Conservation (phyloP, 202 grass and related monocot species). For the Carex arenaria region DNA sequence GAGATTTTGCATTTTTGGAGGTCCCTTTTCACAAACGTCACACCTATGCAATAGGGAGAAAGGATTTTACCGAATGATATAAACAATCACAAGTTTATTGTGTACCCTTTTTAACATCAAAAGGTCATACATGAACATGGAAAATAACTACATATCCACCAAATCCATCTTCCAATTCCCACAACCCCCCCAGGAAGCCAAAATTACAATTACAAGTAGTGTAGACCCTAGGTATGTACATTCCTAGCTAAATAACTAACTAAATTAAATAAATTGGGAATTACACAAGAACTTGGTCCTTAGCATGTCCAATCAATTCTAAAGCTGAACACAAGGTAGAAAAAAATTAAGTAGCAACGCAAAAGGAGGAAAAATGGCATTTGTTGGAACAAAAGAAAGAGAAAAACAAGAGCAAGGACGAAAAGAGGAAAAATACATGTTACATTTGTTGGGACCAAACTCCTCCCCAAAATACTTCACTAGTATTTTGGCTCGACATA, state of each 20-base stretch:
- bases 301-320: background rate
- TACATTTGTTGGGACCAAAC: constrained; percentile 49
- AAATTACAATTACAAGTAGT: background rate
- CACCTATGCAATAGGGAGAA: constrained; percentile 48
- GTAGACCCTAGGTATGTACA: background rate
- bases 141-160: background rate
- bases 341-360: background rate
- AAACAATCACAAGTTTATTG: background rate
- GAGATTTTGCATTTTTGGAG: constrained; percentile 75
- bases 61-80: background rate
- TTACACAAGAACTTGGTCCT: background rate
- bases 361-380: constrained; percentile 38
- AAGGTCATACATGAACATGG: background rate
- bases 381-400: constrained; percentile 34
- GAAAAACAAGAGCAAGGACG: background rate
- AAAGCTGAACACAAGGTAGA: background rate
- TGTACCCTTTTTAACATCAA: background rate
- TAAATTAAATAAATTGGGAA: background rate
- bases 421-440: constrained; percentile 43
- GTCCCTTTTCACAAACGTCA: constrained; percentile 70
- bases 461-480: constrained; percentile 92
- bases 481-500: constrained; percentile 69
- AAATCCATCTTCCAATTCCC: background rate
- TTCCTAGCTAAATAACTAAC: background rate
- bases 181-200: background rate